Percentiles rank a stretch among this genome's conserved stretches.
phyloP scores from a whole-genome alignment of 768 basidiomycete genomes.

The Mycena polygramma region DNA sequence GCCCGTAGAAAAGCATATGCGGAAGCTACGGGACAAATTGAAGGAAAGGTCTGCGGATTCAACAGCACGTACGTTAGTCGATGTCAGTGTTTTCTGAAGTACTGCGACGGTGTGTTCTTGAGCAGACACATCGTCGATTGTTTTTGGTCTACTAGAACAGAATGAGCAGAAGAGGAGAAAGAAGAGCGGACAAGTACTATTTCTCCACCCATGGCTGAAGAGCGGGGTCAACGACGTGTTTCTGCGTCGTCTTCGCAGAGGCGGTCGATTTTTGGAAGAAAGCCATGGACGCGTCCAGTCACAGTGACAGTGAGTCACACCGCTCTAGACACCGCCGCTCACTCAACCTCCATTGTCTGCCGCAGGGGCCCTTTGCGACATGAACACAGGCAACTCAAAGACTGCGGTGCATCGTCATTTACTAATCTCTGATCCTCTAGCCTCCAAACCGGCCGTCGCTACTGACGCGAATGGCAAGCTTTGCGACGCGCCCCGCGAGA shows the following conservation, averaged over 20 bases:
- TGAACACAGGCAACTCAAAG: conserved; percentile 16
- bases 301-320: conserved; percentile 18
- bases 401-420: neutral
- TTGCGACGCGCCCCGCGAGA: conserved; percentile 9
- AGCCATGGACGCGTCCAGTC: conserved; percentile 57
- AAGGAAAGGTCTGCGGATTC: neutral
- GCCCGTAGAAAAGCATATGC: conserved; percentile 99
- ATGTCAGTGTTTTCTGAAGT: conserved; percentile 89
- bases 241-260: conserved; percentile 54
- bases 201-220: conserved; percentile 98
- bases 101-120: conserved; percentile 98
- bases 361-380: conserved; percentile 14
- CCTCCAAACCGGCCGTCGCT: conserved; percentile 17
- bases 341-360: conserved; percentile 12
- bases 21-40: conserved; percentile 75
- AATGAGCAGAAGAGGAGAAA: conserved; percentile 4
- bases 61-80: conserved; percentile 81
- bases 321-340: neutral
- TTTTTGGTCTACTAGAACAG: conserved; percentile 78
- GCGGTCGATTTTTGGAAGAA: conserved; percentile 69
- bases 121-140: conserved; percentile 97
- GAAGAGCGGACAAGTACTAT: conserved; percentile 60
- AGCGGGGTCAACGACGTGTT: conserved; percentile 66
- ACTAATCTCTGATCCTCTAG: conserved; percentile 17
- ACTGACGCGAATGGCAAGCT: conserved; percentile 45